Percentiles rank a stretch among this genome's conserved stretches.
These are phyloP conservation scores for Panicum virgatum DNA, from an alignment of 202 grass and related monocot genomes.

Conservation along the genomic window DNA sequence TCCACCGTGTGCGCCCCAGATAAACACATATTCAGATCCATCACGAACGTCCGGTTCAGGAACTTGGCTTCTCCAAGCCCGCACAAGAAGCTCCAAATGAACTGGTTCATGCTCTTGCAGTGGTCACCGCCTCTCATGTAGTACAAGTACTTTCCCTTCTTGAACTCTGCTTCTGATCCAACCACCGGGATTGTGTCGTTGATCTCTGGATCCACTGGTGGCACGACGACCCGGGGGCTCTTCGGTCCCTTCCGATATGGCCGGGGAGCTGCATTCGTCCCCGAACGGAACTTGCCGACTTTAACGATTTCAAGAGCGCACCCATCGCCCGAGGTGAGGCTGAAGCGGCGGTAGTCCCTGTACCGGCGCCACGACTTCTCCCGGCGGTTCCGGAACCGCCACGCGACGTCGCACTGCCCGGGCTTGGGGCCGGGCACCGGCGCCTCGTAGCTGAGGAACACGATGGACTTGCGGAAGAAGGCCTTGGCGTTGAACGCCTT, in stretches of 20 bases:
- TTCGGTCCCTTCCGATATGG: slow-evolving; percentile 19
- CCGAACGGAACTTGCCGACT: slow-evolving; percentile 88
- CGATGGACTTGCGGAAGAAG: slow-evolving; percentile 67
- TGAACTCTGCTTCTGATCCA: slow-evolving; percentile 85
- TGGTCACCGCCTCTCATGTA: slow-evolving; percentile 90
- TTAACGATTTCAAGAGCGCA: slow-evolving; percentile 56
- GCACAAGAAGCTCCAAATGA: slow-evolving; percentile 93
- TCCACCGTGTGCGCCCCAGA: slow-evolving; percentile 69
- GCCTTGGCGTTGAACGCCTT: slow-evolving; percentile 74
- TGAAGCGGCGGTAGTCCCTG: slow-evolving; percentile 84
- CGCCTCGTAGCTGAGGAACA: slow-evolving; percentile 84
- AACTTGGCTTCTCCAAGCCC: slow-evolving; percentile 97
- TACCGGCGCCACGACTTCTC: slow-evolving; percentile 97
- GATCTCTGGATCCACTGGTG: slow-evolving; percentile 68
- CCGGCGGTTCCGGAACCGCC: slow-evolving; percentile 81
- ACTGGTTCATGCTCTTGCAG: slow-evolving; percentile 99
- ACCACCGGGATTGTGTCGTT: slow-evolving; percentile 85
- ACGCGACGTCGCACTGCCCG: slow-evolving; percentile 76
- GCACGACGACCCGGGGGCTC: neutral
- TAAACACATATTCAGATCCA: slow-evolving; percentile 85
- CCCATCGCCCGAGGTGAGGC: slow-evolving; percentile 48
- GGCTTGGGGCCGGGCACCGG: slow-evolving; percentile 57
- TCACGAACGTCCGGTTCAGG: slow-evolving; percentile 94
- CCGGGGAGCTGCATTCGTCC: slow-evolving; percentile 66
- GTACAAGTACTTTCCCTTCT: slow-evolving; percentile 74